Base-by-base conservation (phyloP, 2,329 filamentous ascomycete species). In the Aspergillus fructus region DNA sequence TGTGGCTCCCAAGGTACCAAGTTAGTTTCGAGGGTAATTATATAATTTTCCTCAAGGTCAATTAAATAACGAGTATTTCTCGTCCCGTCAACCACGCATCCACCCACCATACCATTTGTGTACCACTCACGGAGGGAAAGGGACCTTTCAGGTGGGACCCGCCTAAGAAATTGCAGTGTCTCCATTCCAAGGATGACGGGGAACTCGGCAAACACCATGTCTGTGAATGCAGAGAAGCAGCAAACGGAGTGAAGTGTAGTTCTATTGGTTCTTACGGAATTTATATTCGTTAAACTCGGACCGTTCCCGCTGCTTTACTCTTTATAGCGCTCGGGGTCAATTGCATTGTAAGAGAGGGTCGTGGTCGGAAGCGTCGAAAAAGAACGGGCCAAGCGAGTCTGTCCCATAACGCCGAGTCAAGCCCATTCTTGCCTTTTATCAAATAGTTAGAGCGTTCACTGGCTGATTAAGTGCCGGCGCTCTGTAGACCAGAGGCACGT, bases 321-420 rank as follows among this genome's bases (percentile, higher is more conserved):
- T 34, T 45, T 17, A 15, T 19, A 37, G 34, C 34, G 13, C 34
- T 37, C 13, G 12, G 12, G 34, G n/a, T 54, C 41, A 54, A 54
- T 56, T 40, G 39, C 41, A 55, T 55, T 55, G 51, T 55, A 11
- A 43, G 21, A 13, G 23, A 47, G 42, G 19, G 23, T 39, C 41
- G 56, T 48, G 30, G 24, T 51, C 43, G 19, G 47, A 39, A 55
- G 34, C 47, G 21, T 11, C 19, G 34, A 33, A 47, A 6, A 55
- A 50, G 40, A 61, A 56, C 50, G 61, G 58, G 54, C 54, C 60
- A 30, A 63, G 62, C 61, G 58, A 64, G 57, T 61, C 49, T 55
- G 43, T 19, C 27, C 33, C 49, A 54, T 51, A 42, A 51, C 56
- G 42, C 49, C 55, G 41, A 27, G 55, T 39, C 17, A 21, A 37